Conservation (phyloP, 2,329 filamentous ascomycete species). For the Elsinoe necatrix region DNA sequence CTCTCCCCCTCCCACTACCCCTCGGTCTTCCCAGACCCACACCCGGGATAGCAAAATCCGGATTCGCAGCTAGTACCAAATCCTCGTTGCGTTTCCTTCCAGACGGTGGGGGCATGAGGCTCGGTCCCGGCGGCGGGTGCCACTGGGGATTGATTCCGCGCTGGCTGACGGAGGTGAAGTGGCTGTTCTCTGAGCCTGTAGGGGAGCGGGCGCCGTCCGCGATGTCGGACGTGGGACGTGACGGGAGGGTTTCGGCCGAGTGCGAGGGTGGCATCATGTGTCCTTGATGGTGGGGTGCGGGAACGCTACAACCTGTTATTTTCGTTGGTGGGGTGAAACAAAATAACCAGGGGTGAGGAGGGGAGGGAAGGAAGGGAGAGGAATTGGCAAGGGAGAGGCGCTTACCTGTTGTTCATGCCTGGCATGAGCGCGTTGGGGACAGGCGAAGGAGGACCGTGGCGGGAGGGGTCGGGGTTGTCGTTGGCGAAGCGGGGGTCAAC, state of each 20-base stretch:
- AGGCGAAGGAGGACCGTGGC: conserved; percentile 14
- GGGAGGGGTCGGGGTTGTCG: conserved; percentile 24
- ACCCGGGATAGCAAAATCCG: conserved; percentile 70
- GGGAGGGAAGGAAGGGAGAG: neutral
- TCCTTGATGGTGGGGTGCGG: conserved; percentile 23
- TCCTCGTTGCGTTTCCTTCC: conserved; percentile 43
- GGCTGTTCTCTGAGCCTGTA: conserved; percentile 64
- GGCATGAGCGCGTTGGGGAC: conserved; percentile 23
- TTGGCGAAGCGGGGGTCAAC: conserved; percentile 78
- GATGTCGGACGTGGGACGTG: conserved; percentile 55
- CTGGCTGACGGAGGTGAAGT: conserved; percentile 86
- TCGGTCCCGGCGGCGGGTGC: conserved; percentile 50
- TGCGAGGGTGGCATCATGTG: conserved; percentile 28
- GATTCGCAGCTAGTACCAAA: conserved; percentile 67
- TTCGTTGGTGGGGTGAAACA: conserved; percentile 9
- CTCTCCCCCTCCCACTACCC: conserved; percentile 26
- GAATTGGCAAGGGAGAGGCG: neutral
- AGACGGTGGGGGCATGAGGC: conserved; percentile 3
- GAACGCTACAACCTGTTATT: conserved; percentile 14
- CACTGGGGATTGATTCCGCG: conserved; percentile 82
- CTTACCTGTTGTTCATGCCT: conserved; percentile 16
- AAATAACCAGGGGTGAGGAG: neutral
- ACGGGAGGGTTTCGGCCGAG: conserved; percentile 47
- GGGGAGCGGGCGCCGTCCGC: conserved; percentile 60
- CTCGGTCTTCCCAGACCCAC: conserved; percentile 28